Conservation (phyloP, 352 stramenopile genomes). For the Globisporangium perplexum region DNA sequence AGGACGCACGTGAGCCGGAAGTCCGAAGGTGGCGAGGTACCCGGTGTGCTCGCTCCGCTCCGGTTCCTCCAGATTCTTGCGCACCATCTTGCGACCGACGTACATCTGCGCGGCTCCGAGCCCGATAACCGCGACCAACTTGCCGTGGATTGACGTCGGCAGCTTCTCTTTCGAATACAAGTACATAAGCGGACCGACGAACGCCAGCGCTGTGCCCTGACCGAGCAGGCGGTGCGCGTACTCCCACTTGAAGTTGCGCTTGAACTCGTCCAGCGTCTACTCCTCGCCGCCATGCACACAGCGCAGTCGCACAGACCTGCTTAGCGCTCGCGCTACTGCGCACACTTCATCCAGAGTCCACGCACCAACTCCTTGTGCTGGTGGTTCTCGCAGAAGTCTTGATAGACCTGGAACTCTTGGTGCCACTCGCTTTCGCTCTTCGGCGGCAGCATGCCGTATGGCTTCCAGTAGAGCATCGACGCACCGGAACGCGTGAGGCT, state of each 20-base stretch:
- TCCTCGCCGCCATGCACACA: neutral
- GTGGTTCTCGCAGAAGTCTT: conserved; percentile 92
- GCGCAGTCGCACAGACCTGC: too few species aligned
- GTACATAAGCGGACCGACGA: conserved; percentile 86
- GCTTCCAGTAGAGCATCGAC: conserved; percentile 95
- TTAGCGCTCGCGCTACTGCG: too few species aligned
- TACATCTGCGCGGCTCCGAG: conserved; percentile 47
- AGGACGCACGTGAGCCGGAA: conserved; percentile 44
- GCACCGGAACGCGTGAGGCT: conserved; percentile 93
- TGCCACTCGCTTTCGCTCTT: conserved; percentile 88
- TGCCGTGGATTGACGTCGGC: conserved; percentile 38
- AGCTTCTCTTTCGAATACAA: conserved; percentile 83
- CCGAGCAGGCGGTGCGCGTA: conserved; percentile 92
- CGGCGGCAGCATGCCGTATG: conserved; percentile 76
- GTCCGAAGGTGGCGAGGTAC: conserved; percentile 27
- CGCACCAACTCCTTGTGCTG: conserved; percentile 77
- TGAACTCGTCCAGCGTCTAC: conserved; percentile 94
- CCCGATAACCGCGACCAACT: conserved; percentile 28
- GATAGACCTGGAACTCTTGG: conserved; percentile 93
- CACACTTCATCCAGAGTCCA: neutral
- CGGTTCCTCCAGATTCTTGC: conserved; percentile 25
- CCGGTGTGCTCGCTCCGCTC: conserved; percentile 9
- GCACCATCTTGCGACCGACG: conserved; percentile 46
- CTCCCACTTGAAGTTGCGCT: conserved; percentile 93
- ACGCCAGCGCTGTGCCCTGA: conserved; percentile 87